Evolutionary conservation across 345 rosid genomes (phyloP).

Genomic region (Populus alba): DNA sequence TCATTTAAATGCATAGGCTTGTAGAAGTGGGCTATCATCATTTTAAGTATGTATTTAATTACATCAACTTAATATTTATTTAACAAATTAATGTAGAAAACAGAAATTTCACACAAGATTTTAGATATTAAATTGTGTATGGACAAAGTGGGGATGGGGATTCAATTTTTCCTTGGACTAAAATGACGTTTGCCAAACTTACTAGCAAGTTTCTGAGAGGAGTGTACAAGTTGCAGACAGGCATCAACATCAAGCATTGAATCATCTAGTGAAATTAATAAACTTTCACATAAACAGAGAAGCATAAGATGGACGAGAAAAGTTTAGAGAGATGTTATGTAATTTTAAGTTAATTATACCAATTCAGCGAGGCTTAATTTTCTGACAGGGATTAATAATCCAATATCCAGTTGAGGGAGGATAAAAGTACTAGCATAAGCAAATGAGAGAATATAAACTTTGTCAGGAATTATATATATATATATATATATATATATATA

Average conservation of each 20-base stretch:
- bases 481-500: too few species aligned
- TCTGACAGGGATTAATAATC: neutral
- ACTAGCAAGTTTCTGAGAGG: neutral
- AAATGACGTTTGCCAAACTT: neutral
- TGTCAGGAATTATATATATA: neutral
- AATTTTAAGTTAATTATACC: neutral
- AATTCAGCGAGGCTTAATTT: neutral
- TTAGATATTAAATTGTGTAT: neutral
- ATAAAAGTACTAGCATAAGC: neutral
- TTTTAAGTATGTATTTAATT: neutral
- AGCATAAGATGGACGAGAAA: neutral
- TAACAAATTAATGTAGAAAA: neutral
- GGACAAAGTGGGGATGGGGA: neutral
- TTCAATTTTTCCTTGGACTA: neutral
- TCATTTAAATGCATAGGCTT: neutral
- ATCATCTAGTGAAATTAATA: neutral
- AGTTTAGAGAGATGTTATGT: neutral
- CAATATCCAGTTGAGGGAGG: neutral
- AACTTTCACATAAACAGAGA: neutral
- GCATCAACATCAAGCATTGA: neutral
- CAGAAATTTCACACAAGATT: neutral
- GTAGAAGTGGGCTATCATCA: neutral
- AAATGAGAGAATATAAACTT: neutral
- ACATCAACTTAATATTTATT: neutral
- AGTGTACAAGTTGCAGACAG: neutral